Evolutionary conservation across 441 rosid species (phyloP).

Genomic region (Raphanus hybrid): DNA sequence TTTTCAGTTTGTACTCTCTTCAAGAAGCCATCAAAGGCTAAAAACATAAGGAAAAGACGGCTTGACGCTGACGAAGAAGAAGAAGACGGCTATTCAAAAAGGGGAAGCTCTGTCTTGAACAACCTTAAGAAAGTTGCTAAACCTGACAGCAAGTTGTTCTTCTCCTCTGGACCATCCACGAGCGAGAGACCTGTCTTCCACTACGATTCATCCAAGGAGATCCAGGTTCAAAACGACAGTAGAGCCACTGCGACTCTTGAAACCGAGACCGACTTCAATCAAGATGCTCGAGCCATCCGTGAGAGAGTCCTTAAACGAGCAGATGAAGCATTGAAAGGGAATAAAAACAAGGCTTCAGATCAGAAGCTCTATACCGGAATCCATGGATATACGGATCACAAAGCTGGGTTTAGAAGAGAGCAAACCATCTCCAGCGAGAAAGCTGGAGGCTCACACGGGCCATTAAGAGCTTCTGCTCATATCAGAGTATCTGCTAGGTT

Average conservation of each 20-base stretch:
- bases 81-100: slow-evolving; percentile 61
- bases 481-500: slow-evolving; percentile 87
- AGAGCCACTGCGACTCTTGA: slow-evolving; percentile 83
- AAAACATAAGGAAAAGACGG: slow-evolving; percentile 76
- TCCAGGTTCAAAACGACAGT: slow-evolving; percentile 88
- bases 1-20: slow-evolving; percentile 80
- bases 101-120: slow-evolving; percentile 53
- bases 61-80: slow-evolving; percentile 62
- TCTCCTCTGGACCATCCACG: slow-evolving; percentile 64
- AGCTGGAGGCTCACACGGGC: slow-evolving; percentile 95
- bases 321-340: slow-evolving; percentile 73
- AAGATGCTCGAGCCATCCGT: slow-evolving; percentile 83
- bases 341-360: slow-evolving; percentile 45
- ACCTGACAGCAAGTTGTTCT: slow-evolving; percentile 64
- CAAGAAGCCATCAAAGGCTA: slow-evolving; percentile 71
- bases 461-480: slow-evolving; percentile 94
- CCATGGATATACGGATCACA: slow-evolving; percentile 86
- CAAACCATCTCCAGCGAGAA: slow-evolving; percentile 87
- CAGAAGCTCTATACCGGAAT: slow-evolving; percentile 81
- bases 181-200: slow-evolving; percentile 46
- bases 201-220: slow-evolving; percentile 82
- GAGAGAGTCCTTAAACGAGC: slow-evolving; percentile 78
- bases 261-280: slow-evolving; percentile 85
- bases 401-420: slow-evolving; percentile 94
- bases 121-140: slow-evolving; percentile 58